Percentiles rank a stretch among this genome's conserved stretches.
phyloP scores from a whole-genome alignment of 1,284 basidiomycete genomes.

The Exobasidium rhododendri region DNA sequence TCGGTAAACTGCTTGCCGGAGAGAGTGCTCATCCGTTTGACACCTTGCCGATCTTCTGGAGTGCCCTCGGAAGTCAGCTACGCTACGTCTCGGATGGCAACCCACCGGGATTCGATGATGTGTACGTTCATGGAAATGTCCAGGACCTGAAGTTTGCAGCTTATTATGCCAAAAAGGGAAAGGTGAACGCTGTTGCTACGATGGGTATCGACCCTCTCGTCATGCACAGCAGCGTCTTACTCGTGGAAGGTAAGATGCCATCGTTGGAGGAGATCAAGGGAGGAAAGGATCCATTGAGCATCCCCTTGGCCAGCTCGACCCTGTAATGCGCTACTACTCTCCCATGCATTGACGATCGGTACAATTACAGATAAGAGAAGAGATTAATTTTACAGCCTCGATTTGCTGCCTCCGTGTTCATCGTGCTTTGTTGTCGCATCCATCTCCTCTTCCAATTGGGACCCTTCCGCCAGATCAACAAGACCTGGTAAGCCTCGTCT shows the following conservation, averaged over 20 bases:
- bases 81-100: conserved; percentile 74
- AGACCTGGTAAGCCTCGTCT: conserved; percentile 28
- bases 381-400: neutral
- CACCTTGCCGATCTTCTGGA: conserved; percentile 85
- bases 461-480: conserved; percentile 23
- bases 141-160: conserved; percentile 65
- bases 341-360: no score
- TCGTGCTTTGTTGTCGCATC: neutral
- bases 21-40: conserved; percentile 58
- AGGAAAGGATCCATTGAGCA: conserved; percentile 53
- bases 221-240: conserved; percentile 73
- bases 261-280: conserved; percentile 68
- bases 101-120: conserved; percentile 64
- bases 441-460: neutral
- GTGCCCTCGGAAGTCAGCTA: conserved; percentile 69
- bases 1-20: conserved; percentile 67
- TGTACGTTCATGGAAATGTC: conserved; percentile 72
- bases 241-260: conserved; percentile 78
- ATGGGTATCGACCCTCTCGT: conserved; percentile 82
- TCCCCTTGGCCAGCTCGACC: neutral
- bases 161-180: conserved; percentile 75
- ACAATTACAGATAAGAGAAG: neutral
- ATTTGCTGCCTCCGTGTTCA: neutral
- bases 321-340: conserved; percentile 6
- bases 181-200: conserved; percentile 77